A percentile compares a stretch with the other conserved stretches of the same genome.
phyloP scores from a whole-genome alignment of 495 filamentous ascomycete species.

The Tuber magnatum region DNA sequence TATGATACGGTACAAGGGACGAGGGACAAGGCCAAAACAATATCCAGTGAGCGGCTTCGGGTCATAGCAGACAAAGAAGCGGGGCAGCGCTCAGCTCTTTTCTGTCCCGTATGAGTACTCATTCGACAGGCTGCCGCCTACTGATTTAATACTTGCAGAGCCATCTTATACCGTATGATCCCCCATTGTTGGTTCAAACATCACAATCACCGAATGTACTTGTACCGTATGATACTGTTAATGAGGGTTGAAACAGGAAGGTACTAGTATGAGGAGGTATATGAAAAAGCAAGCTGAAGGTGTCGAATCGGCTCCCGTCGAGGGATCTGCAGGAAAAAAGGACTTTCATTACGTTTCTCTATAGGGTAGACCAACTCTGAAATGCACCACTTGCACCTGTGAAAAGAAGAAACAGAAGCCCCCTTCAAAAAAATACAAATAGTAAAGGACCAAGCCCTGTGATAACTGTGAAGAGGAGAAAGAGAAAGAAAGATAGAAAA shows the following conservation, averaged over 20 bases:
- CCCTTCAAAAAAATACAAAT: constrained; percentile 3
- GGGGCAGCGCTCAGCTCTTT: not conserved
- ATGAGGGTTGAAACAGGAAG: not conserved
- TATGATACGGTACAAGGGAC: not conserved
- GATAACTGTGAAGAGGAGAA: not conserved
- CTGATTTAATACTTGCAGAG: not conserved
- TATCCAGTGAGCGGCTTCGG: not conserved
- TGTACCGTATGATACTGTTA: not conserved
- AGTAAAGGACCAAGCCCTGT: not conserved
- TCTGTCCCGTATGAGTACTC: not conserved
- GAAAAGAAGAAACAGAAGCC: not conserved
- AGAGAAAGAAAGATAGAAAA: not conserved
- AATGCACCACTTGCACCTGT: not conserved
- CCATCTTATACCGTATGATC: not conserved
- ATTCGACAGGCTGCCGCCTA: not conserved
- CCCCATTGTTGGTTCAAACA: not conserved
- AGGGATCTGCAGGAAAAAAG: constrained; percentile 1
- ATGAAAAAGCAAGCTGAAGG: not conserved
- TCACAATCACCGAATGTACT: not conserved
- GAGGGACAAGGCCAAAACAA: not conserved
- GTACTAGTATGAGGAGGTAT: not conserved
- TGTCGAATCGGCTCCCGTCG: constrained; percentile 1
- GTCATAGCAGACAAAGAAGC: not conserved
- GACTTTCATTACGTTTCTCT: constrained; percentile 6
- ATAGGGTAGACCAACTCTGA: constrained; percentile 1